Base-by-base conservation (phyloP, 306 rosid species). In the Gleditsia sinensis region DNA sequence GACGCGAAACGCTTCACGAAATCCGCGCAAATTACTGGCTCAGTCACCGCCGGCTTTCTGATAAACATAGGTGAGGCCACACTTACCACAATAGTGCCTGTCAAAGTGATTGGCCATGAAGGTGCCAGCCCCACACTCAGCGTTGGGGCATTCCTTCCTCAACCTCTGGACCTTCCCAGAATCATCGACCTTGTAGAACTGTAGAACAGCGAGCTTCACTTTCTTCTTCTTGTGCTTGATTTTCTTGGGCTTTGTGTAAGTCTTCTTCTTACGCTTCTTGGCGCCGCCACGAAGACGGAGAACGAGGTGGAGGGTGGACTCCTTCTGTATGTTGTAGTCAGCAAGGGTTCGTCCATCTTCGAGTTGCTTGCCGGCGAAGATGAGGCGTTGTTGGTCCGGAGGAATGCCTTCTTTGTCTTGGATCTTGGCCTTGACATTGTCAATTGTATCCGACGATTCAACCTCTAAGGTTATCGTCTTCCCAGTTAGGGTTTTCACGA, bases 201-300 rank as follows among this genome's bases (percentile, higher is more conserved):
- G 82, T 2, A 78, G 49, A 21, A 78, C 66, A 9, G 75, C 77
- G 8, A 78, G 82, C 67, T 78, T 78, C 6, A 67, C 58, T 59
- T 67, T 67, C 55, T 77, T 77, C 46, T 77, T 51, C 82, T 78
- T 78, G 65, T 78, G 82, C 82, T 78, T 78, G 59, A 78, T 78
- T 72, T 78, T 78, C 77, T 78, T 78, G 21, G 82, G 77, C 77
- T 78, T 70, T 2, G 82, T 78, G 77, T 70, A 78, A 5, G 82
- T 79, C 83, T 78, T 78, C 82, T 78, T 78, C 82, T 78, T 78
- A 4, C 78, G 72, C 77, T 78, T 78, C 82, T 78, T 79, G 10
- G 83, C 78, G 14, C 83, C 83, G 3, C 83, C 83, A 9, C 78
- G 67, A 7, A 79, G 83, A 2, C 82, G 78, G 9, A 79, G 83